These are phyloP conservation scores for Acidiella bohemica DNA, from an alignment of 495 filamentous ascomycete species.

Conservation along the genomic window DNA sequence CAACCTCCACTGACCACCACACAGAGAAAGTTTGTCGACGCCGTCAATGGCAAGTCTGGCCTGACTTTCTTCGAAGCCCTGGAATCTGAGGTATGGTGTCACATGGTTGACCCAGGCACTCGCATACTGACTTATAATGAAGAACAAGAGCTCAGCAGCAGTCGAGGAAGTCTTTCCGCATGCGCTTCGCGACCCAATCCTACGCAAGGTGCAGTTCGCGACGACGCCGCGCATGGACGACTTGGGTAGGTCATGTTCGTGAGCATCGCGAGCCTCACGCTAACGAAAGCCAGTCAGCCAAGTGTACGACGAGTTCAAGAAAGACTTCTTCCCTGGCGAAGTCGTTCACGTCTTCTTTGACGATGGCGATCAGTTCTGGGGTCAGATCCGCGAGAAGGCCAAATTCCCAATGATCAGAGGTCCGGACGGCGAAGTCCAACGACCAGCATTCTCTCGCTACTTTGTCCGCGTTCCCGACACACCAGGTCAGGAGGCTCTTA, in stretches of 20 bases:
- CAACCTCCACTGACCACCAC: constrained; percentile 19
- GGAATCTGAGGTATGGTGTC: constrained; percentile 67
- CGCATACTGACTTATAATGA: not conserved
- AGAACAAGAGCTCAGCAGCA: constrained; percentile 76
- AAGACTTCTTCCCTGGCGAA: constrained; percentile 89
- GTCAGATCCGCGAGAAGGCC: constrained; percentile 74
- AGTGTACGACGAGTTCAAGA: constrained; percentile 72
- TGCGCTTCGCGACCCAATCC: constrained; percentile 74
- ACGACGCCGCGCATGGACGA: constrained; percentile 84
- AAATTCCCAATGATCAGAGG: constrained; percentile 46
- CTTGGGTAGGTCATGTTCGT: constrained; percentile 44
- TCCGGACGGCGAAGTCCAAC: constrained; percentile 51
- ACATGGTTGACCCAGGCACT: not conserved
- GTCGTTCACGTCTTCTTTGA: constrained; percentile 58
- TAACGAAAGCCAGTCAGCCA: constrained; percentile 43
- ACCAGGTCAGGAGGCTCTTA: constrained; percentile 57
- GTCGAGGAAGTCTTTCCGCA: constrained; percentile 88
- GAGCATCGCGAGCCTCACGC: constrained; percentile 3
- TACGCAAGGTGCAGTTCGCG: constrained; percentile 82
- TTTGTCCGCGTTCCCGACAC: constrained; percentile 59
- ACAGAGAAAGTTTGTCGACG: constrained; percentile 79
- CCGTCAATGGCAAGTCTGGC: constrained; percentile 85
- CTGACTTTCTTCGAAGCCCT: constrained; percentile 89
- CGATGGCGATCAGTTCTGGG: constrained; percentile 57
- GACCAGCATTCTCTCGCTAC: constrained; percentile 60